Base-by-base conservation (phyloP, 1,139 yeast species). In the Nakaseomyces kungkrabaensis region DNA sequence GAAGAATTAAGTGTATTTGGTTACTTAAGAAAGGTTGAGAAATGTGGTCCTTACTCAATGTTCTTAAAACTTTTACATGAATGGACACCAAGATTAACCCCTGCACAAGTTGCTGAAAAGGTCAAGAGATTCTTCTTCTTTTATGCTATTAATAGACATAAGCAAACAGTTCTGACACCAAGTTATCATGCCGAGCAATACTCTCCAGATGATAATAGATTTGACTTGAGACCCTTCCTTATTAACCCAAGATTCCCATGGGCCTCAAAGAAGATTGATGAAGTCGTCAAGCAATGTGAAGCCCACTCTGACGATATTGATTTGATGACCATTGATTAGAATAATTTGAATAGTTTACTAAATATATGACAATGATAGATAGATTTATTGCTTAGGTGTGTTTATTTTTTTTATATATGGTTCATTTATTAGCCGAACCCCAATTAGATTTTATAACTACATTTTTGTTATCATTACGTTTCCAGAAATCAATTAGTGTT, bases 141-240 rank as follows among this genome's bases (percentile, higher is more conserved):
- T 64, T 92, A 92, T 67, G 96, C 97, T 5, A 78, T 92, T 51
- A 92, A 92, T 68, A 81, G 99, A 61, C 99, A 92, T 69, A 92
- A 92, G 69, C 94, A 88, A 82, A 92, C 98, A 0, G 90, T 94
- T 17, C 76, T 90, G 68, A 92, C 99, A 0, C 99, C 99, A 11
- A 79, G 95, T 26, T 94, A 92, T 63, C 98, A 92, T 61, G 98
- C 98, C 0, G 99, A 92, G 65, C 95, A 87, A 62, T 92, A 94
- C 65, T 88, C 97, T 1, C 97, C 98, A 1, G 99, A 92, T 68
- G 99, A 92, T 66, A 92, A 92, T 67, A 77, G 99, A 60, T 92
- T 85, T 66, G 99, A 92, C 66, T 73, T 94, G 62, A 76, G 99
- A 57, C 99, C 98, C 22, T 89, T 92, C 66, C 74, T 92, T 66